These are phyloP conservation scores for Aspergillus ustus DNA, from an alignment of 2,329 filamentous ascomycete species.

Conservation along the genomic window DNA sequence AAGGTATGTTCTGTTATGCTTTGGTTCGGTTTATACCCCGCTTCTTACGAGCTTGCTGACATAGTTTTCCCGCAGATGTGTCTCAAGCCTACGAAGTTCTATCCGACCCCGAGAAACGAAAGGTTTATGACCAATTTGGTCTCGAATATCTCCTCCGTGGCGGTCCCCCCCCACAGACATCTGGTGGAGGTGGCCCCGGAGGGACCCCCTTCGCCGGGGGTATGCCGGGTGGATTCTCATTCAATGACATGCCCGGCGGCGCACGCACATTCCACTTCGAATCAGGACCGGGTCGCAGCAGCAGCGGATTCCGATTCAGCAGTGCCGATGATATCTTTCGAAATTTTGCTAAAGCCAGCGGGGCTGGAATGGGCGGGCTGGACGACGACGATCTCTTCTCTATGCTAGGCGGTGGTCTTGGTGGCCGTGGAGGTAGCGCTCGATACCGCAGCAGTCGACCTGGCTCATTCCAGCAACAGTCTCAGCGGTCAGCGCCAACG, in stretches of 20 bases:
- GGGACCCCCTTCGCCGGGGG: conserved; percentile 65
- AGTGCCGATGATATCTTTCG: conserved; percentile 83
- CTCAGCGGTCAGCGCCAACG: conserved; percentile 53
- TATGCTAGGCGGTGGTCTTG: conserved; percentile 46
- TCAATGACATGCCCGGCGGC: conserved; percentile 57
- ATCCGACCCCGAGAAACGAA: conserved; percentile 94
- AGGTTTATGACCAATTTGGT: conserved; percentile 92
- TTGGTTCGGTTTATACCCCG: background rate
- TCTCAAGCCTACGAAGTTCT: conserved; percentile 98
- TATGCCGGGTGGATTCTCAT: conserved; percentile 58
- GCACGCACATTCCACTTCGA: conserved; percentile 53
- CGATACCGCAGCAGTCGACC: conserved; percentile 37
- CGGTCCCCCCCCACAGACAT: conserved; percentile 69
- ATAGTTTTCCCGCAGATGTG: conserved; percentile 62
- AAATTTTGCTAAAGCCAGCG: conserved; percentile 72
- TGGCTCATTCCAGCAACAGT: conserved; percentile 33
- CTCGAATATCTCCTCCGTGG: conserved; percentile 90
- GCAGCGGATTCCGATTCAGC: conserved; percentile 79
- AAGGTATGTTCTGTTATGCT: conserved; percentile 55
- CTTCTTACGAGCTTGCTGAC: background rate
- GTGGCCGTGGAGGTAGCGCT: conserved; percentile 49
- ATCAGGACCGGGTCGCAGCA: conserved; percentile 57
- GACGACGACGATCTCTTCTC: conserved; percentile 64
- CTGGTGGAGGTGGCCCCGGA: conserved; percentile 58
- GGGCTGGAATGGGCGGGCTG: conserved; percentile 53